Evolutionary conservation across 257 asterid species (phyloP).

Genomic region (Fraxinus cuspidata): DNA sequence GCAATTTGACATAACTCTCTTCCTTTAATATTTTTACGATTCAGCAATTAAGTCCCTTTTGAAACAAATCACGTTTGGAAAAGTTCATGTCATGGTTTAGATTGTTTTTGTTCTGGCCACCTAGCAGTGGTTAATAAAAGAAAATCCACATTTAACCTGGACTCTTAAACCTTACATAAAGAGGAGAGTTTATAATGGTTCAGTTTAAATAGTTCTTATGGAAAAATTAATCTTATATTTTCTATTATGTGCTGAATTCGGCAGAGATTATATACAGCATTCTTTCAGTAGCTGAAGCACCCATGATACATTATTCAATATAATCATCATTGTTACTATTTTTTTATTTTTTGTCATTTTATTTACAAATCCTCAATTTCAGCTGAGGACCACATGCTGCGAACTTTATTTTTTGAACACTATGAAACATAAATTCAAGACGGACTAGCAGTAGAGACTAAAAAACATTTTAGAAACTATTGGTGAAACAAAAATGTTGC

Average conservation of each 20-base stretch:
- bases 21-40: not conserved
- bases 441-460: conserved; percentile 14
- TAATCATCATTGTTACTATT: not conserved
- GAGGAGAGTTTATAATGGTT: not conserved
- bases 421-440: not conserved
- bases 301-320: conserved; percentile 1
- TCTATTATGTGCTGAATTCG: not conserved
- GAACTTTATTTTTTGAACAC: not conserved
- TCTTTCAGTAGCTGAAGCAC: not conserved
- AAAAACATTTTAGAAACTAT: not conserved
- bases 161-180: not conserved
- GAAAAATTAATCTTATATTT: not conserved
- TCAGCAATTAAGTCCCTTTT: not conserved
- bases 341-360: not conserved
- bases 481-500: conserved; percentile 11
- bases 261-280: not conserved
- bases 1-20: not conserved
- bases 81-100: not conserved
- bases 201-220: not conserved
- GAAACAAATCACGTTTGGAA: not conserved
- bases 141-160: not conserved
- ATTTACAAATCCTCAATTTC: conserved; percentile 5
- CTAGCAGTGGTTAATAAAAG: not conserved
- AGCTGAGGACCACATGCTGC: conserved; percentile 9
- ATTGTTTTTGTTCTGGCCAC: not conserved